These are phyloP conservation scores for Arthrobotrys pseudoclavata DNA, from an alignment of 2,329 filamentous ascomycete species.

Conservation along the genomic window DNA sequence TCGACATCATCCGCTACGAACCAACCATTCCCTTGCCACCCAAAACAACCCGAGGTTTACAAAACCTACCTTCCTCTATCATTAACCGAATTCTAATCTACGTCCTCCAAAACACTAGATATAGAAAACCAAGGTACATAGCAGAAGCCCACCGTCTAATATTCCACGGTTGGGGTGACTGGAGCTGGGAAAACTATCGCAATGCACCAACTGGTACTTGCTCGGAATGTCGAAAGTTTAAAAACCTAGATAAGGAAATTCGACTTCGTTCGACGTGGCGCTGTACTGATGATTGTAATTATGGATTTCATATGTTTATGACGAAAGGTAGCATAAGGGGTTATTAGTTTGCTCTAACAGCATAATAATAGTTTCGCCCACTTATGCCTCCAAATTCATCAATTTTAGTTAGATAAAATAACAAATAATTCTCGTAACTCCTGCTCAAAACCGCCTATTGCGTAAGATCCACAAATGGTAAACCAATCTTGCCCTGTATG, in stretches of 20 bases:
- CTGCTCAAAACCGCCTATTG: not conserved
- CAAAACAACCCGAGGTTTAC: not conserved
- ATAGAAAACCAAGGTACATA: not conserved
- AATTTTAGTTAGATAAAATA: not conserved
- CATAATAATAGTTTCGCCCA: not conserved
- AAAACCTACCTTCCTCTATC: not conserved
- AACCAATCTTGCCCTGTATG: slow-evolving; percentile 33
- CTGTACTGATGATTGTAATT: slow-evolving; percentile 6
- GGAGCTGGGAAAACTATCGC: slow-evolving; percentile 32
- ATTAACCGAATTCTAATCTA: slow-evolving; percentile 3
- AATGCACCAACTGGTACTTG: slow-evolving; percentile 7
- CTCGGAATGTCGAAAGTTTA: slow-evolving; percentile 1
- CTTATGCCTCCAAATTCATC: not conserved
- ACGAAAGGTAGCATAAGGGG: slow-evolving; percentile 1
- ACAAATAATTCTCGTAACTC: not conserved
- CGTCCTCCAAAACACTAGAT: not conserved
- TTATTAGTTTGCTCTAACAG: not conserved
- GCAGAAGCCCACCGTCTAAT: slow-evolving; percentile 9
- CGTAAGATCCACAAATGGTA: slow-evolving; percentile 40
- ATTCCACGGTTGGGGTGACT: slow-evolving; percentile 10
- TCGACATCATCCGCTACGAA: slow-evolving; percentile 1
- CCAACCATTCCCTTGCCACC: not conserved
- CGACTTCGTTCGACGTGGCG: slow-evolving; percentile 1
- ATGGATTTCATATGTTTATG: slow-evolving; percentile 28
- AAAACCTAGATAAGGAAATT: not conserved